phyloP scores from a whole-genome alignment of 2,329 filamentous ascomycete species.

The Hypoxylon sp. region DNA sequence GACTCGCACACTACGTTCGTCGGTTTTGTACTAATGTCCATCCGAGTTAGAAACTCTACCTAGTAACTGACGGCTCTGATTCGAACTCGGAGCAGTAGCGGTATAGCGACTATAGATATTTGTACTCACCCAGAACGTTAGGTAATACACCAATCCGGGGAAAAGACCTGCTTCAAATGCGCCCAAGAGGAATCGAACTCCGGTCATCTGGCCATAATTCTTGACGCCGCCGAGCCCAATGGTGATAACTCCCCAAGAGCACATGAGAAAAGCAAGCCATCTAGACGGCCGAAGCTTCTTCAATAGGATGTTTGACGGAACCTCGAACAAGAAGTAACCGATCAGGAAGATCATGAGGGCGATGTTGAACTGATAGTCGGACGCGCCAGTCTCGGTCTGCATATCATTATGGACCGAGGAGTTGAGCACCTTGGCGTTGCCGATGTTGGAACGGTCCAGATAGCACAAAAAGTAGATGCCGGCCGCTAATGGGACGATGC shows the following conservation, averaged over 20 bases:
- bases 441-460: conserved; percentile 68
- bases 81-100: neutral
- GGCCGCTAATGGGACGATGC: conserved; percentile 66
- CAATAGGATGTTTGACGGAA: conserved; percentile 75
- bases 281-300: conserved; percentile 72
- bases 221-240: conserved; percentile 74
- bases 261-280: conserved; percentile 75
- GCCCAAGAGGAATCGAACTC: conserved; percentile 75
- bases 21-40: conserved; percentile 67
- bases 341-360: conserved; percentile 56
- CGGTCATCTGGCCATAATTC: conserved; percentile 72
- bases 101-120: neutral
- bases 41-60: conserved; percentile 12
- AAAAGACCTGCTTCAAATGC: conserved; percentile 79
- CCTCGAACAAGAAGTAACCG: conserved; percentile 65
- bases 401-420: conserved; percentile 53
- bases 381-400: conserved; percentile 51
- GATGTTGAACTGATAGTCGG: conserved; percentile 51
- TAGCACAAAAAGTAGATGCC: conserved; percentile 68
- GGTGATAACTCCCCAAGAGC: conserved; percentile 75
- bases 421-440: conserved; percentile 58
- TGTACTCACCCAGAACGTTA: conserved; percentile 72
- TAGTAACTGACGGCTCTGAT: neutral
- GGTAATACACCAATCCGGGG: conserved; percentile 73
- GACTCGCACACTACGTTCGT: conserved; percentile 78